phyloP scores from a whole-genome alignment of 2,329 filamentous ascomycete species.

The Cladosporium sp. region DNA sequence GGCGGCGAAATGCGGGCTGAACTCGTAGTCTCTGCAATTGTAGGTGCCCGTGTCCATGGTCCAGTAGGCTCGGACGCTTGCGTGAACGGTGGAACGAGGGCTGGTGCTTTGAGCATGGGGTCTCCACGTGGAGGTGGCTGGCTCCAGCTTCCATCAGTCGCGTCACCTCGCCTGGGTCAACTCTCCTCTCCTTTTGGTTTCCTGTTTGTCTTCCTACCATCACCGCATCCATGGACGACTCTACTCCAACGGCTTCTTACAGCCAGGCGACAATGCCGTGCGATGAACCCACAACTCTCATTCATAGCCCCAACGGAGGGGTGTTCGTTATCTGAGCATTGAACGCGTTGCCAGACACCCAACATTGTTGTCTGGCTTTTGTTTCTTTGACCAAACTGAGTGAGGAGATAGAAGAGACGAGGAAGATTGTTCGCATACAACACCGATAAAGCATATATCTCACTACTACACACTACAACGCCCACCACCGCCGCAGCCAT shows the following conservation, averaged over 20 bases:
- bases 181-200: constrained; percentile 6
- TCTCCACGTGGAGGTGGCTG: not conserved
- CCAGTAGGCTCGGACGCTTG: not conserved
- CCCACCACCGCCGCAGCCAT: constrained; percentile 34
- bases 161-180: not conserved
- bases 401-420: not conserved
- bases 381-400: not conserved
- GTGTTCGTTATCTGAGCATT: constrained; percentile 40
- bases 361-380: constrained; percentile 6
- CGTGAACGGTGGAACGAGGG: too few species aligned
- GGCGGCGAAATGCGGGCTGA: constrained; percentile 23
- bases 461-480: not conserved
- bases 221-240: constrained; percentile 13
- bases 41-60: constrained; percentile 31
- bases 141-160: not conserved
- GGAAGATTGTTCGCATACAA: not conserved
- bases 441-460: not conserved
- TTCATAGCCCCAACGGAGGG: constrained; percentile 51
- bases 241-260: not conserved
- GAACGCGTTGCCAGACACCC: constrained; percentile 1
- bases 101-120: not conserved
- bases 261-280: constrained; percentile 10
- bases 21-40: constrained; percentile 33
- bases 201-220: constrained; percentile 9
- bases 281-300: constrained; percentile 24